phyloP scores from a whole-genome alignment of 768 basidiomycete species.

The Lentinula boryana region DNA sequence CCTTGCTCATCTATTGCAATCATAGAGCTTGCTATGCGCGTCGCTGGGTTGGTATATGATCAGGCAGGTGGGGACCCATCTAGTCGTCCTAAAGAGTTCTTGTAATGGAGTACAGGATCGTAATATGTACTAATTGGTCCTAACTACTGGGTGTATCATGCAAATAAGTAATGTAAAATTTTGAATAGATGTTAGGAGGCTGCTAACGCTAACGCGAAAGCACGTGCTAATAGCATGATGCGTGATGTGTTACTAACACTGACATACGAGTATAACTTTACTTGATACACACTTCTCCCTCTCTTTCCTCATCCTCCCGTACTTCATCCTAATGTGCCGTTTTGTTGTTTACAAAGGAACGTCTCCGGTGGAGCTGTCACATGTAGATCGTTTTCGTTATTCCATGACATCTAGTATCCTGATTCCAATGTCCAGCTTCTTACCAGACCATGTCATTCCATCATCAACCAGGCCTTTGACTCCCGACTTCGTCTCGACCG shows the following conservation, averaged over 20 bases:
- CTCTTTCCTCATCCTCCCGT: not conserved
- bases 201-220: not conserved
- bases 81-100: slow-evolving; percentile 73
- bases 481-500: slow-evolving; percentile 80
- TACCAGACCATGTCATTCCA: slow-evolving; percentile 90
- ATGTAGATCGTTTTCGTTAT: slow-evolving; percentile 39
- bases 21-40: slow-evolving; percentile 77
- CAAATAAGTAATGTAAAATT: no score
- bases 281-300: not conserved
- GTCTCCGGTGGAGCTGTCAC: slow-evolving; percentile 85
- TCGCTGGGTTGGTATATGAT: slow-evolving; percentile 83
- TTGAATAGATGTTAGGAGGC: no score
- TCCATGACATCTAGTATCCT: slow-evolving; percentile 4
- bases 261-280: not conserved
- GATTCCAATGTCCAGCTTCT: slow-evolving; percentile 49
- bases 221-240: not conserved
- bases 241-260: not conserved
- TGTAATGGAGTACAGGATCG: slow-evolving; percentile 24
- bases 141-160: no score
- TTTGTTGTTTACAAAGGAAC: slow-evolving; percentile 96
- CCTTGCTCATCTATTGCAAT: not conserved
- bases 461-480: slow-evolving; percentile 97
- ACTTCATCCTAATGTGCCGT: slow-evolving; percentile 57
- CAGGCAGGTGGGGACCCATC: slow-evolving; percentile 74
- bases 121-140: no score